A percentile compares a stretch with the other conserved stretches of the same genome.
phyloP scores from a whole-genome alignment of 805 yeast genomes.

The Pichia insulana region DNA sequence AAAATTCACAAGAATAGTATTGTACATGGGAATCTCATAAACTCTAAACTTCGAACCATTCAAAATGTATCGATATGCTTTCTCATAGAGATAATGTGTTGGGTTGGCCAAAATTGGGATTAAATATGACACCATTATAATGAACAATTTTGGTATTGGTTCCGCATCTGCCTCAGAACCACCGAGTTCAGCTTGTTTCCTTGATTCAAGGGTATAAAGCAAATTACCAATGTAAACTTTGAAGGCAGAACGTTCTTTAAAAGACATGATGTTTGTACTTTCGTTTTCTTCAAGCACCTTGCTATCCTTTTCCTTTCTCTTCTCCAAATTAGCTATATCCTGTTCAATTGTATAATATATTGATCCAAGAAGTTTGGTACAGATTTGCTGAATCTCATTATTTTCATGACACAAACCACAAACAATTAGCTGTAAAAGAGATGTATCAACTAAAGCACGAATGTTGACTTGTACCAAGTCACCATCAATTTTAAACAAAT shows the following conservation, averaged over 20 bases:
- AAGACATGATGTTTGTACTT: conserved; percentile 17
- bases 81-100: conserved; percentile 65
- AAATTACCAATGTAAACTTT: conserved; percentile 45
- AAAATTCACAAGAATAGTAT: conserved; percentile 27
- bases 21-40: conserved; percentile 39
- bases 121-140: conserved; percentile 46
- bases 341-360: conserved; percentile 35
- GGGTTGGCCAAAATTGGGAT: conserved; percentile 58
- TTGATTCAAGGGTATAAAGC: conserved; percentile 28
- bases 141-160: conserved; percentile 38
- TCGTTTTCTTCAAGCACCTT: not conserved
- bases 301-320: conserved; percentile 6
- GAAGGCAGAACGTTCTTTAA: conserved; percentile 49
- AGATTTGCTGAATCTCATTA: conserved; percentile 26
- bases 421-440: conserved; percentile 43
- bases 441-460: conserved; percentile 47
- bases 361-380: conserved; percentile 37
- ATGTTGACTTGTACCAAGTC: conserved; percentile 36
- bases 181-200: conserved; percentile 5
- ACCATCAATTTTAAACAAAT: conserved; percentile 34
- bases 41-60: conserved; percentile 39
- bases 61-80: conserved; percentile 56
- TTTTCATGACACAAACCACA: conserved; percentile 35
- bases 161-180: conserved; percentile 9
- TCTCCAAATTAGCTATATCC: conserved; percentile 24